Evolutionary conservation across 306 rosid genomes (phyloP), one percentile per base, ranked within the genome.

Genomic region (Comarum palustre): DNA sequence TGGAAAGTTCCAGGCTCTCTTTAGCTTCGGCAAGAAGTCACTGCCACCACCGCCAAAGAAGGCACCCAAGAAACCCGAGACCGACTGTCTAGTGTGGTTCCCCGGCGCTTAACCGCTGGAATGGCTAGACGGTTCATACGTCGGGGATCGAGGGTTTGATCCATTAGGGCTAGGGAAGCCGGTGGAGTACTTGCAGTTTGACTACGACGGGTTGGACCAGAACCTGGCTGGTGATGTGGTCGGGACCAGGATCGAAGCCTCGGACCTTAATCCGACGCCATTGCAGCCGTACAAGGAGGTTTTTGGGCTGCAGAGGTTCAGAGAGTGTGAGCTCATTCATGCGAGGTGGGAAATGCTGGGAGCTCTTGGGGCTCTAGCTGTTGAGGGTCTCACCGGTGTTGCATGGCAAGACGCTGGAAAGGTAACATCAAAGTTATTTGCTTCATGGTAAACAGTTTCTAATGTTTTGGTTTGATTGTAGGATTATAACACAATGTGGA

Each of bases 381-480:
- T 91, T 42, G 97, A 91, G 63, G 92, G 80, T 1, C 78, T 89
- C 74, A 86, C 96, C 2, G 96, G 97, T 0, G 92, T 91, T 42
- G 72, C 97, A 4, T 91, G 97, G 97, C 97, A 89, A 62, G 96
- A 91, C 79, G 96, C 97, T 15, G 97, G 97, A 78, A 89, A 91
- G 97, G 96, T 91, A 77, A 57, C 3, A 5, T 12, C 0, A 20
- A 64, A 48, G 54, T 48, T n/a, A 52, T 8, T 54, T 20, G 12
- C 5, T 54, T 22, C 60, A 22, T 8, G 13, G n/a, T n/a, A 51
- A 48, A 46, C 4, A 46, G 3, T 51, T 51, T 0, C 52, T 47
- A 2, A 8, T 51, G 19, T 19, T 51, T 51, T 50, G 7, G 1
- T 50, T 50, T 48, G n/a, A 48, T 48, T 48, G 6, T 48, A 17